Base-by-base conservation (phyloP, 495 filamentous ascomycete species). In the Alectoria sarmentosa region DNA sequence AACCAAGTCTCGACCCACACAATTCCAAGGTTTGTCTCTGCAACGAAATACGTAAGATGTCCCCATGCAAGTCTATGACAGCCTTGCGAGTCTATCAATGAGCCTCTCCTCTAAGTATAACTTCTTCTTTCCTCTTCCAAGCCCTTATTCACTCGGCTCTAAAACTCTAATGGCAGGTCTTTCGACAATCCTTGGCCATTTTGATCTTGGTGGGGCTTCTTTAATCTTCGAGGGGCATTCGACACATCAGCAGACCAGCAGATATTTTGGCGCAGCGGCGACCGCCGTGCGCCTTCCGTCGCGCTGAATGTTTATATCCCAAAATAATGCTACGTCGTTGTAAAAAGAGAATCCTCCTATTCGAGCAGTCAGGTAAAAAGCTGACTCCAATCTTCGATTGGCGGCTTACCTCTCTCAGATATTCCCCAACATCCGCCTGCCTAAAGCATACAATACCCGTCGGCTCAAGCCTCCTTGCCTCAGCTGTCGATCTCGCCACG, bases 341-440 rank as follows among this genome's bases (percentile, higher is more conserved):
- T 77, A 71, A 80, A 80, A 59, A 80, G 68, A 15, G 76, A 77
- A 68, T 81, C 78, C 72, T 81, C 78, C 78, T 80, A 54, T 36
- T n/a, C 54, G 28, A 21, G 66, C 58, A 64, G 64, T 75, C 69
- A 73, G 69, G 55, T 34, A 48, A 11, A 36, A 19, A 52, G 14
- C 11, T 30, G 14, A 23, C 21, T 10, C 11, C 8, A 17, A 48
- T 8, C 0, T 21, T 10, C 9, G 4, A 19, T n/a, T 9, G 36
- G 66, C 34, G 39, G 19, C 70, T 61, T 67, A 80, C 85, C 73
- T 97, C 93, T 72, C 94, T 82, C 62, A 98, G 80, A 70, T 95
- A 98, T 73, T 96, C 91, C 54, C 94, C 93, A 71, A 88, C 84
- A 79, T 98, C 93, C 2, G 88, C 88, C 74, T 96, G 91, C 68